Conservation (phyloP, 805 yeast genomes). For the Metschnikowia gruessii region DNA sequence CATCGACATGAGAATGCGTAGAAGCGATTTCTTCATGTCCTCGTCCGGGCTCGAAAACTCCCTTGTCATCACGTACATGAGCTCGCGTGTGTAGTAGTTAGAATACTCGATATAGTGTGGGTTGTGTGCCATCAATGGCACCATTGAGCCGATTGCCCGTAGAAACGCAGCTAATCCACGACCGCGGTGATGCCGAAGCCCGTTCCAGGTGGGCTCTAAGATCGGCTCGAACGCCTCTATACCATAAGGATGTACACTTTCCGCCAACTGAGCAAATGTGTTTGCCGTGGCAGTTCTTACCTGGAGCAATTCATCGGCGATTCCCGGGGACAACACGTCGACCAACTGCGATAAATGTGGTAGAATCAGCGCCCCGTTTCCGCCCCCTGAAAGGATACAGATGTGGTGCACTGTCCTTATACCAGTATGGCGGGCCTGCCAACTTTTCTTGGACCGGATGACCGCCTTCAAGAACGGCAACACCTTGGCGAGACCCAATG, state of each 20-base stretch:
- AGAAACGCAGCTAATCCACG: slow-evolving; percentile 71
- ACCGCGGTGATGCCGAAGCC: slow-evolving; percentile 75
- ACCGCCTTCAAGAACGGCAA: slow-evolving; percentile 83
- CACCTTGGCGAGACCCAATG: slow-evolving; percentile 68
- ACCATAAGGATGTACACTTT: slow-evolving; percentile 82
- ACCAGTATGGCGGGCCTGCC: slow-evolving; percentile 86
- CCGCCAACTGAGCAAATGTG: slow-evolving; percentile 73
- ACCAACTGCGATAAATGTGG: slow-evolving; percentile 71
- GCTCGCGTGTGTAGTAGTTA: slow-evolving; percentile 70
- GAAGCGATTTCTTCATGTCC: slow-evolving; percentile 75
- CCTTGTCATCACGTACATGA: slow-evolving; percentile 61
- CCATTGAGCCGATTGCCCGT: slow-evolving; percentile 71
- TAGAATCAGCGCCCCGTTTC: slow-evolving; percentile 49
- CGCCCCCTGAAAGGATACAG: slow-evolving; percentile 59
- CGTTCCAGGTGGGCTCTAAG: slow-evolving; percentile 78
- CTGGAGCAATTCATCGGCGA: slow-evolving; percentile 65
- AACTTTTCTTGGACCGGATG: slow-evolving; percentile 67
- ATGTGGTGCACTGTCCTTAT: slow-evolving; percentile 72
- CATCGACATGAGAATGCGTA: slow-evolving; percentile 65
- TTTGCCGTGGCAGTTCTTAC: slow-evolving; percentile 70
- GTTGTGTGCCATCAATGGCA: slow-evolving; percentile 75
- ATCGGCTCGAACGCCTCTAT: slow-evolving; percentile 78
- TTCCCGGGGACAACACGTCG: slow-evolving; percentile 52
- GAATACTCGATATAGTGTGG: slow-evolving; percentile 62
- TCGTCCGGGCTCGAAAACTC: slow-evolving; percentile 84